Conservation (phyloP, 1,284 basidiomycete genomes). For the Papiliotrema laurentii region DNA sequence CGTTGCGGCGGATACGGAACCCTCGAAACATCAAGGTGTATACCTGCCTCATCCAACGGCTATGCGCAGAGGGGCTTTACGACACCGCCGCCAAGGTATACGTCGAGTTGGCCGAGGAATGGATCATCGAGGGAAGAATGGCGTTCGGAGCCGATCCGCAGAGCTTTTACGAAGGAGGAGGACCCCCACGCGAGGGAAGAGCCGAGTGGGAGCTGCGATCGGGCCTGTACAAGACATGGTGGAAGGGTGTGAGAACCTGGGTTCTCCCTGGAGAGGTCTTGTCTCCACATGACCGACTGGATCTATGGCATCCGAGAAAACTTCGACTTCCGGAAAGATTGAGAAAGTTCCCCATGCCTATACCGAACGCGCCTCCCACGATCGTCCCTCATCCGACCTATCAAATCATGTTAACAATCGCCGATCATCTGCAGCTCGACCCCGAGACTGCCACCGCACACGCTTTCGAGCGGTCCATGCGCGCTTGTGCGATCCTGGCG, state of each 20-base stretch:
- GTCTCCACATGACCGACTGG: constrained; percentile 42
- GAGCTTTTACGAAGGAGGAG: constrained; percentile 37
- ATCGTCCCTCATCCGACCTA: constrained; percentile 37
- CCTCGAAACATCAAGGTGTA: constrained; percentile 31
- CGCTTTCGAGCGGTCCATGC: constrained; percentile 35
- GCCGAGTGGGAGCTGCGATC: constrained; percentile 8
- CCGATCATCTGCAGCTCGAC: constrained; percentile 27
- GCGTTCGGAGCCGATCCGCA: constrained; percentile 39
- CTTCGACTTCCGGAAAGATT: constrained; percentile 37
- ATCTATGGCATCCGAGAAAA: constrained; percentile 46
- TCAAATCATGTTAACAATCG: constrained; percentile 26
- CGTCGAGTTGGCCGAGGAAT: constrained; percentile 47
- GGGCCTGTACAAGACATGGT: constrained; percentile 33
- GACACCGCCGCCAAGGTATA: constrained; percentile 44
- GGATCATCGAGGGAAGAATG: constrained; percentile 46
- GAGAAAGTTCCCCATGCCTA: constrained; percentile 41
- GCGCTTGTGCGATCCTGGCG: constrained; percentile 44
- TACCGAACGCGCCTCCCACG: constrained; percentile 42
- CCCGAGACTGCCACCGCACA: constrained; percentile 10
- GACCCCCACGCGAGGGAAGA: constrained; percentile 20
- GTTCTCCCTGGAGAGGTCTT: constrained; percentile 44
- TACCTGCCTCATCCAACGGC: constrained; percentile 23
- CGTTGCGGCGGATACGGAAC: constrained; percentile 29
- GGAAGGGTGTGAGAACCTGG: constrained; percentile 44
- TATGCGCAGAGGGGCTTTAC: constrained; percentile 22